Base-by-base conservation (phyloP, 2,329 filamentous ascomycete genomes). In the Periconia sp. region DNA sequence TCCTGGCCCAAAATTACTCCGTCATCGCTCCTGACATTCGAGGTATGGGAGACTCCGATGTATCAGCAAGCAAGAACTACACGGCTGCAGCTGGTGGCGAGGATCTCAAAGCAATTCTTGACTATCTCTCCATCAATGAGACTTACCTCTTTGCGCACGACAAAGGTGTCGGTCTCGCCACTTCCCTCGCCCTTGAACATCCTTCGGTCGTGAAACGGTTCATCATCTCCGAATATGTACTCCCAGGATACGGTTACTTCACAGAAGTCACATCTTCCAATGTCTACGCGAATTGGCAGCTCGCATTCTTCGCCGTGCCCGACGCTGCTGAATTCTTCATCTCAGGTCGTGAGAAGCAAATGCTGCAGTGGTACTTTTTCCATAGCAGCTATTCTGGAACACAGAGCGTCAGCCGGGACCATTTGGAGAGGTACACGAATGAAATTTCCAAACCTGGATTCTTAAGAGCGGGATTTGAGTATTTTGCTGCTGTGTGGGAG, bases 291-390 rank as follows among this genome's bases (percentile, higher is more conserved):
- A 56, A 59, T 41, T 60, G 52, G 61, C 60, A 58, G 28, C 48
- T 59, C 1, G 72, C 73, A 0, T 75, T 78, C 56, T 78, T 79
- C 55, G 63, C 68, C 18, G 69, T 78, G 7, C 66, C 76, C 0
- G 76, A 78, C 17, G 60, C 73, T 3, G 76, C 76, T 0, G 68
- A 75, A 39, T 78, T 73, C 42, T 71, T 78, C 42, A 73, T 78
- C 44, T 53, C 53, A 0, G 74, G 71, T 0, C 63, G 66, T 1
- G 75, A 77, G 50, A 70, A 60, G 44, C 59, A 74, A 43, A 70
- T 77, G 48, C 53, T 77, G 1, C 50, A 66, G 12, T 77, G 74
- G 75, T 78, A 76, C 36, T 77, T 77, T 42, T 77, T 61, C 43
- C 74, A 78, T 23, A 61, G 61, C 0, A 70, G 65, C 13, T 78